Conservation (phyloP, 2,329 filamentous ascomycete species). For the Pseudogymnoascus sp. region DNA sequence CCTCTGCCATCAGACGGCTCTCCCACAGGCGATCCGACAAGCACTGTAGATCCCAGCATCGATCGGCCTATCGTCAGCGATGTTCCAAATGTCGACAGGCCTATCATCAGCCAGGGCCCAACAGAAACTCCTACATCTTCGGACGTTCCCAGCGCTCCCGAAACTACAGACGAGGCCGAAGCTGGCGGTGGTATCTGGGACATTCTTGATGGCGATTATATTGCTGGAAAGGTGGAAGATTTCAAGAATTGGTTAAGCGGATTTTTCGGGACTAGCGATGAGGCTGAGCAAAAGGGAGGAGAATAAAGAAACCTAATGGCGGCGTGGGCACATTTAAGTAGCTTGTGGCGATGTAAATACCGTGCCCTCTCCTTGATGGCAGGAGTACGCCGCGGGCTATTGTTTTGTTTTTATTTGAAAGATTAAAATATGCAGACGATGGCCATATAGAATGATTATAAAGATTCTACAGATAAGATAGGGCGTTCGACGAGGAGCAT, state of each 20-base stretch:
- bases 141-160: neutral
- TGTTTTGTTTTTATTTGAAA: neutral
- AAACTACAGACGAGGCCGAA: constrained; percentile 15
- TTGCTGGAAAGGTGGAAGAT: constrained; percentile 38
- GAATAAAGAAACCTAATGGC: neutral
- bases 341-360: neutral
- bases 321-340: neutral
- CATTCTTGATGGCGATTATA: constrained; percentile 36
- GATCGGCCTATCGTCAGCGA: constrained; percentile 14
- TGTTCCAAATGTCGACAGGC: constrained; percentile 1
- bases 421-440: neutral
- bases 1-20: constrained; percentile 31
- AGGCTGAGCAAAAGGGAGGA: neutral
- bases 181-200: constrained; percentile 12
- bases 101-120: neutral
- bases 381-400: neutral
- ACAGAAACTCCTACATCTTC: neutral
- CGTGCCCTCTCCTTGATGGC: neutral
- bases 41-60: neutral
- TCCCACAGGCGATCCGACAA: neutral
- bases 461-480: neutral
- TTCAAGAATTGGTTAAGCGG: constrained; percentile 25
- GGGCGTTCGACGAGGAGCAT: too few species aligned
- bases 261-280: neutral
- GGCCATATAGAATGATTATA: neutral